phyloP scores from a whole-genome alignment of 176 grass and related monocot species.

The Rhipidocladum racemiflorum region DNA sequence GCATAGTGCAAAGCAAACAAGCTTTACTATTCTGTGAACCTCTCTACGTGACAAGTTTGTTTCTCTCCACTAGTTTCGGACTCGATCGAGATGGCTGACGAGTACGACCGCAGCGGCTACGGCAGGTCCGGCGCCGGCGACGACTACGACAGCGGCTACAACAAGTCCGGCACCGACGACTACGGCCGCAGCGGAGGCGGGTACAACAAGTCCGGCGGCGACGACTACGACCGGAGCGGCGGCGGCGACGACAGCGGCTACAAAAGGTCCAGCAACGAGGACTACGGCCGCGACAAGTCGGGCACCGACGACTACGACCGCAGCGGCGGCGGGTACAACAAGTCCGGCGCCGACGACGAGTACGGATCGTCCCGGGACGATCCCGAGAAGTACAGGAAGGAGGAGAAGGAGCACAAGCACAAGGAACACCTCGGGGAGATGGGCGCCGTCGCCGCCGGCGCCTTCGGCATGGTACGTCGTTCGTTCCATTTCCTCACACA shows the following conservation, averaged over 20 bases:
- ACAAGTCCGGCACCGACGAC: not conserved
- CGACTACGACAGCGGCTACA: slow-evolving; percentile 9
- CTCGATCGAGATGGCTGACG: slow-evolving; percentile 37
- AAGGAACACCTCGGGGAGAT: slow-evolving; percentile 75
- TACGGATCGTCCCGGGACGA: slow-evolving; percentile 30
- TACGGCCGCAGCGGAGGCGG: not conserved
- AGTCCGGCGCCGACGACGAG: not conserved
- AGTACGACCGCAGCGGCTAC: slow-evolving; percentile 37
- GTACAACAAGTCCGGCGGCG: slow-evolving; percentile 5
- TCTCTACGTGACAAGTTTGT: not conserved
- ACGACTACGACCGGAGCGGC: not conserved
- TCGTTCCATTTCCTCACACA: not conserved
- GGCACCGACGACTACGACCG: not conserved
- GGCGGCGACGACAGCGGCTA: not conserved
- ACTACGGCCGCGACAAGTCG: not conserved
- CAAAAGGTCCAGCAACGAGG: not conserved
- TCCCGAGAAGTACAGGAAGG: slow-evolving; percentile 49
- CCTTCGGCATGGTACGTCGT: slow-evolving; percentile 59
- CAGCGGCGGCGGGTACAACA: not conserved
- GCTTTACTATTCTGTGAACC: not conserved
- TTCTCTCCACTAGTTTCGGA: not conserved
- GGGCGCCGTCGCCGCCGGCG: slow-evolving; percentile 57
- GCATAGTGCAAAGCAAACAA: slow-evolving; percentile 6
- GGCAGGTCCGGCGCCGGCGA: slow-evolving; percentile 12
- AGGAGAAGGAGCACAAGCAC: slow-evolving; percentile 74